phyloP scores from a whole-genome alignment of 331 rosid genomes.

The Acacia pycnantha region DNA sequence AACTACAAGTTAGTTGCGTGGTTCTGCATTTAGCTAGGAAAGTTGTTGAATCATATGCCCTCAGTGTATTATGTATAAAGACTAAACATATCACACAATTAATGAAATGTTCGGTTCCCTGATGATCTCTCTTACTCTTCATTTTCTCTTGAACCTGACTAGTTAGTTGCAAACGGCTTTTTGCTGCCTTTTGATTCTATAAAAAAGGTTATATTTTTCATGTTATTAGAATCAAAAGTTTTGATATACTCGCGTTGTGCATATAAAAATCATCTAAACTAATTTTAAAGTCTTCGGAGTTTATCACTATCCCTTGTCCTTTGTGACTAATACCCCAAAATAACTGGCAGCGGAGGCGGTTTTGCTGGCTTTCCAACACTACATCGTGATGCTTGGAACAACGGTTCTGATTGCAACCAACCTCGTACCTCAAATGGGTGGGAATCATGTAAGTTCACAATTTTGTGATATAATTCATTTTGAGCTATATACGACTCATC shows the following conservation, averaged over 20 bases:
- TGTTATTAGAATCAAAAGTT: background rate
- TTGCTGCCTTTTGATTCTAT: conserved; percentile 39
- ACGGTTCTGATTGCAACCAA: conserved; percentile 67
- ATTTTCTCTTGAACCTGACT: background rate
- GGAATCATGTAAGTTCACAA: conserved; percentile 55
- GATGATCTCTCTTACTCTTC: background rate
- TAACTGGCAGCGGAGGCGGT: conserved; percentile 66
- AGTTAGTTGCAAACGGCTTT: conserved; percentile 32
- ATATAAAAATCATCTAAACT: background rate
- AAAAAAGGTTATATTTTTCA: conserved; percentile 9
- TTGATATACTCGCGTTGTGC: background rate
- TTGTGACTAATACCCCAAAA: background rate
- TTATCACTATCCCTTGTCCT: background rate
- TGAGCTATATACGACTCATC: background rate
- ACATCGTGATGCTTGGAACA: conserved; percentile 95
- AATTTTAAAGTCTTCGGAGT: background rate
- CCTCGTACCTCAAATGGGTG: conserved; percentile 90
- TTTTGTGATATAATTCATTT: background rate
- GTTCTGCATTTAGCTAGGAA: background rate
- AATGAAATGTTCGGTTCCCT: background rate
- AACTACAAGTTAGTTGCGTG: background rate
- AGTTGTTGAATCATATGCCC: background rate
- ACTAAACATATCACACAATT: background rate
- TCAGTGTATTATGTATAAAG: background rate
- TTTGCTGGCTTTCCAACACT: conserved; percentile 85